phyloP scores from a whole-genome alignment of 306 rosid species.

The Medicago lupulina region DNA sequence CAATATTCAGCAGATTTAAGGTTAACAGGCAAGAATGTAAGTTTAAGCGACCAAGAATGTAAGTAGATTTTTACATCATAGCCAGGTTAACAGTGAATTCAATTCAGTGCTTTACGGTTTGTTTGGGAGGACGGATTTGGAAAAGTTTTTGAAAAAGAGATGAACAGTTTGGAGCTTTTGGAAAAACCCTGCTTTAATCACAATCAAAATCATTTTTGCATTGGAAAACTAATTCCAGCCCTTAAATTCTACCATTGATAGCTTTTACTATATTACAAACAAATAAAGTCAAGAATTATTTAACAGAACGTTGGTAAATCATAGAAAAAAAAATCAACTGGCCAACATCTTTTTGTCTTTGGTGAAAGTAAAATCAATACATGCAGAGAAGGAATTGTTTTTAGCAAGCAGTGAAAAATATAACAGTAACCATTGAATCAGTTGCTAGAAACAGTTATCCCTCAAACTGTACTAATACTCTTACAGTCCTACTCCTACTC shows the following conservation, averaged over 20 bases:
- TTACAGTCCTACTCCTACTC: slow-evolving; percentile 16
- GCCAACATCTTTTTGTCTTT: neutral
- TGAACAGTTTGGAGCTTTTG: neutral
- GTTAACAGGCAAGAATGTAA: neutral
- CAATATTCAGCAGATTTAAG: neutral
- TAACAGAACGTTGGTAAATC: neutral
- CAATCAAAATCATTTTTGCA: neutral
- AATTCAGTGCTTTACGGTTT: neutral
- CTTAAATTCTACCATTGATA: neutral
- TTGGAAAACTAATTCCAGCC: neutral
- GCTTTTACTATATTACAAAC: neutral
- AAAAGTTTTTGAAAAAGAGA: neutral
- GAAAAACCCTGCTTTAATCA: neutral
- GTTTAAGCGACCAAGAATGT: neutral
- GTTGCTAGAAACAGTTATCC: slow-evolving; percentile 32
- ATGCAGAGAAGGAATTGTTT: slow-evolving; percentile 9
- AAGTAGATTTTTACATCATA: neutral
- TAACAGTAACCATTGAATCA: slow-evolving; percentile 19
- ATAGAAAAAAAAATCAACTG: neutral
- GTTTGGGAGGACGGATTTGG: neutral
- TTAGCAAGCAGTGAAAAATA: slow-evolving; percentile 26
- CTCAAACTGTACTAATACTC: slow-evolving; percentile 21
- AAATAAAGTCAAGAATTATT: neutral
- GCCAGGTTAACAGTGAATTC: neutral
- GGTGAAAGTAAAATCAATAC: slow-evolving; percentile 21